Evolutionary conservation across 192 early-diverging fungal species (phyloP), one percentile per base, ranked within the genome.

Genomic region (Gamsiella multidivaricata): DNA sequence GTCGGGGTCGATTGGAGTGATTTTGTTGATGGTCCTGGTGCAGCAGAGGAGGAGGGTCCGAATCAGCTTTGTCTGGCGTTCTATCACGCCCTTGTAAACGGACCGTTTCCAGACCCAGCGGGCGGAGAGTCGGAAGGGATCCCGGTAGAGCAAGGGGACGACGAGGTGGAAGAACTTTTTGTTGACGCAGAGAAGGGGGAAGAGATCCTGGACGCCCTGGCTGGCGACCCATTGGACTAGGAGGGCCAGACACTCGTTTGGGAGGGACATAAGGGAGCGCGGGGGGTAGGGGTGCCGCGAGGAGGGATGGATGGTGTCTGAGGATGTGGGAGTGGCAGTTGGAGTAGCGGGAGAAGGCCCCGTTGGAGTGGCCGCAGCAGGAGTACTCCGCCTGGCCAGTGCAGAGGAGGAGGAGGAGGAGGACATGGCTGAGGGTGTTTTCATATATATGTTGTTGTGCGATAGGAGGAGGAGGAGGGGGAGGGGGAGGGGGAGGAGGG

Each of bases 31-130:
- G 17, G 69, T 71, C n/a, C 69, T 26, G 1, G 69, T 71, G 33
- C 69, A 71, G 59, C 69, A 71, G 11, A 71, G 50, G 4, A 71
- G 45, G 28, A 71, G 60, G 1, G 69, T 71, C 43, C 69, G 60
- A 56, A 71, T 71, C 59, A 71, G 28, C 45, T 71, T 71, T 32
- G 69, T 71, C 28, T 71, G 69, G 23, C 69, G 39, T 12, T 71
- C 69, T 10, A 71, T 71, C 33, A 71, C 69, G 49, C 59, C 69
- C 22, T 61, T 61, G 54, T 71, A 71, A 12, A 71, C 41, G 3
- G 60, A 71, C 22, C 60, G 51, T n/a, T 71, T 71, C 57, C 60
- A 63, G 36, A 71, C 59, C 59, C 69, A 61, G 4, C 69, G 69
- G 3, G 69, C 58, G 12, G 59, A 61, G 25, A 71, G 60, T 18